Conservation (phyloP, 495 filamentous ascomycete genomes). For the Penicillium arizonense region DNA sequence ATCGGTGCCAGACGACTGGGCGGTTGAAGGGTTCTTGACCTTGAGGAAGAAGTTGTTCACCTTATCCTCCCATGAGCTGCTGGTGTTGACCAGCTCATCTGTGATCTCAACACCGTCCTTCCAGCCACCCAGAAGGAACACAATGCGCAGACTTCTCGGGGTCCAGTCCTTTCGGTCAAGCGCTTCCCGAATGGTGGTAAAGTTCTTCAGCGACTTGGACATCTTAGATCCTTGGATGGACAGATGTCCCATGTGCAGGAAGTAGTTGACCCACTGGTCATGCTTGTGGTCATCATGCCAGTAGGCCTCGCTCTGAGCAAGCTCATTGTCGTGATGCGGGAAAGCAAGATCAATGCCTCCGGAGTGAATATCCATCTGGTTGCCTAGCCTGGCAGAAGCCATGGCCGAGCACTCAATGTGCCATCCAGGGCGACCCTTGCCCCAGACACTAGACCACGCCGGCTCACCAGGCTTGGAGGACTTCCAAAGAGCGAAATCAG, state of each 20-base stretch:
- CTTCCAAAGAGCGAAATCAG: slow-evolving; percentile 96
- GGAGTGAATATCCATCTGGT: slow-evolving; percentile 86
- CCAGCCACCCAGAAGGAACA: slow-evolving; percentile 88
- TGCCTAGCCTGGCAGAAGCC: slow-evolving; percentile 82
- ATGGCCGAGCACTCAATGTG: slow-evolving; percentile 98
- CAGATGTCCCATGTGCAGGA: slow-evolving; percentile 93
- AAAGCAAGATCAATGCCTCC: slow-evolving; percentile 93
- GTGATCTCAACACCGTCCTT: slow-evolving; percentile 90
- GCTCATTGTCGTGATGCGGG: slow-evolving; percentile 95
- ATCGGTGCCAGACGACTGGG: slow-evolving; percentile 39
- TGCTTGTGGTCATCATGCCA: slow-evolving; percentile 44
- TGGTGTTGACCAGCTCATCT: slow-evolving; percentile 70
- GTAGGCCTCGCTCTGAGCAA: slow-evolving; percentile 93
- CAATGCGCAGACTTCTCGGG: slow-evolving; percentile 74
- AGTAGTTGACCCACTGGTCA: slow-evolving; percentile 92
- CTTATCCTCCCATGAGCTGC: slow-evolving; percentile 75
- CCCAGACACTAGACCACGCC: slow-evolving; percentile 84
- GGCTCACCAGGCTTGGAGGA: slow-evolving; percentile 89
- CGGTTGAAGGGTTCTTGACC: slow-evolving; percentile 41
- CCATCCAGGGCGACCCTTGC: slow-evolving; percentile 86
- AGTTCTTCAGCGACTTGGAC: slow-evolving; percentile 95
- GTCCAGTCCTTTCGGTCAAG: slow-evolving; percentile 75
- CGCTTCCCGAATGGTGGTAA: slow-evolving; percentile 89
- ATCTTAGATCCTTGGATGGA: slow-evolving; percentile 91
- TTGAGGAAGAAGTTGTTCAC: slow-evolving; percentile 93